Evolutionary conservation across 2,329 filamentous ascomycete genomes (phyloP).

Genomic region (Pseudonectria foliicola): DNA sequence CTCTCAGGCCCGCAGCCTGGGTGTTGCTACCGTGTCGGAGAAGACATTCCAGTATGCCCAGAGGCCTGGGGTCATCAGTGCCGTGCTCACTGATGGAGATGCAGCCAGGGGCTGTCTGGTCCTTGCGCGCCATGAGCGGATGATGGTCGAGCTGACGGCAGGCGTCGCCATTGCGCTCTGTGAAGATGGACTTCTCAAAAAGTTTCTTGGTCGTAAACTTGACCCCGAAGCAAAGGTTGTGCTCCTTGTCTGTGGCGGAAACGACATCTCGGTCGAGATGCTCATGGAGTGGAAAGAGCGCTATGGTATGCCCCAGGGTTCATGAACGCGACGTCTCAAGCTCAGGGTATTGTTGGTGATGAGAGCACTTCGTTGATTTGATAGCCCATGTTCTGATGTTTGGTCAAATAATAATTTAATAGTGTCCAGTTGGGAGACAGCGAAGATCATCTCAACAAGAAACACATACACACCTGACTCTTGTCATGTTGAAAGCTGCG

Average conservation of each 20-base stretch:
- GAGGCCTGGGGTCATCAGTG: slow-evolving; percentile 18
- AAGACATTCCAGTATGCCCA: slow-evolving; percentile 27
- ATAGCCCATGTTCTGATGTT: too few species aligned
- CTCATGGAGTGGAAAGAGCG: slow-evolving; percentile 18
- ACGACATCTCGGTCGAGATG: slow-evolving; percentile 26
- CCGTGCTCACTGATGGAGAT: slow-evolving; percentile 21
- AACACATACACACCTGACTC: too few species aligned
- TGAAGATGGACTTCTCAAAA: slow-evolving; percentile 17
- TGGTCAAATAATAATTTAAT: too few species aligned
- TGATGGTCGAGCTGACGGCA: slow-evolving; percentile 25
- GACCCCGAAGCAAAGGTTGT: slow-evolving; percentile 21
- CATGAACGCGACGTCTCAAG: too few species aligned
- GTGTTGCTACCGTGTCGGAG: slow-evolving; percentile 58
- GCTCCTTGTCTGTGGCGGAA: slow-evolving; percentile 26
- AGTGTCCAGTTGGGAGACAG: too few species aligned
- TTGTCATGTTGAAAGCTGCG: too few species aligned
- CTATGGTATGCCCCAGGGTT: slow-evolving; percentile 1
- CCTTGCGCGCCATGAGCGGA: slow-evolving; percentile 22
- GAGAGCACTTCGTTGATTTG: too few species aligned
- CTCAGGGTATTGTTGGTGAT: too few species aligned
- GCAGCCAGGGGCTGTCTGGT: slow-evolving; percentile 20
- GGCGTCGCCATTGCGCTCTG: slow-evolving; percentile 23
- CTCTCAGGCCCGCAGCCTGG: slow-evolving; percentile 63
- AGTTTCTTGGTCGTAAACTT: slow-evolving; percentile 9
- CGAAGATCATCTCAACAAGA: too few species aligned